These are phyloP conservation scores for Botrytis tulipae DNA, from an alignment of 2,329 filamentous ascomycete genomes.

Conservation along the genomic window DNA sequence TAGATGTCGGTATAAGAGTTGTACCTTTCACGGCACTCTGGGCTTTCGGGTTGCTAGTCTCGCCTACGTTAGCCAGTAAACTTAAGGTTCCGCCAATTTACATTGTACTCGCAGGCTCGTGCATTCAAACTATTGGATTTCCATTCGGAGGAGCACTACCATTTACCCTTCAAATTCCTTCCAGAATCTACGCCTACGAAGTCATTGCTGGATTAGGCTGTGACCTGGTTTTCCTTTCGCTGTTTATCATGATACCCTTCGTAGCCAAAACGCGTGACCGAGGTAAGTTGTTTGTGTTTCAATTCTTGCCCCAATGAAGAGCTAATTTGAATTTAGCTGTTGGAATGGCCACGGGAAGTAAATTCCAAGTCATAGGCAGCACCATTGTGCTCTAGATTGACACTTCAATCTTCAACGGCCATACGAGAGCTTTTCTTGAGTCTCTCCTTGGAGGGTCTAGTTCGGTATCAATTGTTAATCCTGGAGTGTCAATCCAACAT, in stretches of 20 bases:
- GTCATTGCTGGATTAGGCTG: not conserved
- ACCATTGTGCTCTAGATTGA: not conserved
- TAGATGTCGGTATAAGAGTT: not conserved
- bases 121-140: not conserved
- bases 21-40: not conserved
- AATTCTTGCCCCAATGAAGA: not conserved
- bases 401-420: not conserved
- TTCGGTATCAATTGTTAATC: not conserved
- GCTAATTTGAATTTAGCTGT: slow-evolving; percentile 5
- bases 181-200: not conserved
- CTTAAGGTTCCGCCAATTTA: not conserved
- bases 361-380: not conserved
- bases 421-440: not conserved
- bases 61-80: not conserved
- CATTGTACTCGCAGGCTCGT: not conserved
- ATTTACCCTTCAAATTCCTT: not conserved
- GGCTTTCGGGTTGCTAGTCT: not conserved
- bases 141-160: not conserved
- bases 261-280: not conserved
- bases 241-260: not conserved
- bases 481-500: not conserved
- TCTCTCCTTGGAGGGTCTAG: not conserved
- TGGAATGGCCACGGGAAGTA: not conserved
- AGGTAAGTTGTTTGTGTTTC: not conserved
- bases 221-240: not conserved